Evolutionary conservation across 257 asterid genomes (phyloP).

Genomic region (Solanum corneliomulleri): DNA sequence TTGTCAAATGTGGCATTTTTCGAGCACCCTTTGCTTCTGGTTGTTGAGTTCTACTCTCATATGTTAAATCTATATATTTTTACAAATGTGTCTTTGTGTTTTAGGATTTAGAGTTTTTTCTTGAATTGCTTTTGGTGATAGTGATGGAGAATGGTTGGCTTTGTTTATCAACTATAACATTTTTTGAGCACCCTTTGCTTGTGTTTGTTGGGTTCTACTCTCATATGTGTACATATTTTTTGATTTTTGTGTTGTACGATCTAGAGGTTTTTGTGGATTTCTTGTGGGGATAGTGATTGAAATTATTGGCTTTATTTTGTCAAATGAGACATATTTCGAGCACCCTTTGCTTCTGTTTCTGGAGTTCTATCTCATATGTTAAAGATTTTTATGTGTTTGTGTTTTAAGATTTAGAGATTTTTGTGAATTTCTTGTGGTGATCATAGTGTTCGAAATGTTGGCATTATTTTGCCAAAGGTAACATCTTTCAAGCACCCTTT

Average conservation of each 20-base stretch:
- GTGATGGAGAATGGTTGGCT: not conserved
- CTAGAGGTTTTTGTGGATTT: not conserved
- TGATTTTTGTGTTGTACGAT: not conserved
- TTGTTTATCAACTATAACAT: not conserved
- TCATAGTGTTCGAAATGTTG: not conserved
- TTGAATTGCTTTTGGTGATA: not conserved
- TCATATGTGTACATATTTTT: not conserved
- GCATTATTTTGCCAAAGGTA: not conserved
- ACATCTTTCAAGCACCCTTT: not conserved
- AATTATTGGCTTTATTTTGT: not conserved
- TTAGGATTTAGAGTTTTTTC: not conserved
- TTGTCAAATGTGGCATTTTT: not conserved
- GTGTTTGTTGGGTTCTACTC: not conserved
- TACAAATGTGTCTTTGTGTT: not conserved
- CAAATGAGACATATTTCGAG: not conserved
- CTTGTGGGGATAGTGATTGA: not conserved
- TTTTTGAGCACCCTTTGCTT: conserved; percentile 1
- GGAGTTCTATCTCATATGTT: not conserved
- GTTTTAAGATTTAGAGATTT: not conserved
- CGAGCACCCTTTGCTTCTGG: not conserved
- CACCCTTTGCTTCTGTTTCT: conserved; percentile 1
- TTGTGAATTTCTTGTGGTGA: not conserved
- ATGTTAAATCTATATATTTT: not conserved
- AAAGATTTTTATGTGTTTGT: not conserved
- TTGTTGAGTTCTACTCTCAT: not conserved